phyloP scores from a whole-genome alignment of 2,329 filamentous ascomycete species.

The Emericellopsis cladophorae region DNA sequence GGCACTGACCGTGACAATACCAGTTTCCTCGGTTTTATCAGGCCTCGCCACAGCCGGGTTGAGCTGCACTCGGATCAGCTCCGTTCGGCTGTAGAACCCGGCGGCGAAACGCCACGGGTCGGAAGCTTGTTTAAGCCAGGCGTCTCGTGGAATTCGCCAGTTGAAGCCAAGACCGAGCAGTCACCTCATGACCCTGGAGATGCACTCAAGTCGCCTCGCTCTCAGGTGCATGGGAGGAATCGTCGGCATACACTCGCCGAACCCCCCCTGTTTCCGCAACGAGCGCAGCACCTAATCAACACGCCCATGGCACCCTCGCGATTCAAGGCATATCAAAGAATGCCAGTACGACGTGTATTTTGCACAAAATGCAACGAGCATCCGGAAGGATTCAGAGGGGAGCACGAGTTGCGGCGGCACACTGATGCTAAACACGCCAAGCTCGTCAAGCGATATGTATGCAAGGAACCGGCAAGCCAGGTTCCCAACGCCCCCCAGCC shows the following conservation, averaged over 20 bases:
- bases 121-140: background rate
- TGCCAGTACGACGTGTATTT: slow-evolving; percentile 57
- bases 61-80: background rate
- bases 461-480: slow-evolving; percentile 32
- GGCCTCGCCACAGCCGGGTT: slow-evolving; percentile 6
- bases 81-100: background rate
- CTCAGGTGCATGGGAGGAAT: slow-evolving; percentile 11
- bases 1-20: slow-evolving; percentile 23
- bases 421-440: slow-evolving; percentile 44
- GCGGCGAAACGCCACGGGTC: background rate
- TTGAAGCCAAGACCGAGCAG: background rate
- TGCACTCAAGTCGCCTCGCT: slow-evolving; percentile 2
- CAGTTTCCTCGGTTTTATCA: slow-evolving; percentile 19
- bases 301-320: slow-evolving; percentile 26
- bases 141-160: background rate
- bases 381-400: slow-evolving; percentile 77
- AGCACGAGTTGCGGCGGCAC: slow-evolving; percentile 71
- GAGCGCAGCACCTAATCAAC: slow-evolving; percentile 23
- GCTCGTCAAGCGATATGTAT: slow-evolving; percentile 42
- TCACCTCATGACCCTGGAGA: background rate
- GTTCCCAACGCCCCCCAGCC: slow-evolving; percentile 27
- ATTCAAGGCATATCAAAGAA: slow-evolving; percentile 31
- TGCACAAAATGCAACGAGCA: slow-evolving; percentile 72
- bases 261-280: slow-evolving; percentile 26
- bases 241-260: slow-evolving; percentile 32